These are phyloP conservation scores for Lumnitzera littorea DNA, from an alignment of 345 rosid species.

Conservation along the genomic window DNA sequence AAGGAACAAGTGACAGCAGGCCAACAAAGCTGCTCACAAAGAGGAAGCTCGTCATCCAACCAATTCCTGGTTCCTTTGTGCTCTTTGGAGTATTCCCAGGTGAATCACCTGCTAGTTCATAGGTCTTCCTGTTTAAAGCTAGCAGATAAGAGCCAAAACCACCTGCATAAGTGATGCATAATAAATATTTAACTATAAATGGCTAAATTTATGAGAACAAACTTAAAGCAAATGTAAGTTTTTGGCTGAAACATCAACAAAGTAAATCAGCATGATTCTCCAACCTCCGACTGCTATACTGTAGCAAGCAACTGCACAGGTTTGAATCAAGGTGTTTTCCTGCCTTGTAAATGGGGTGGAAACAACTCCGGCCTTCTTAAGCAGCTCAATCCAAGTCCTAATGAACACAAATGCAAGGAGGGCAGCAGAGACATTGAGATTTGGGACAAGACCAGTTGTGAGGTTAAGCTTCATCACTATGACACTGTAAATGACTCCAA, in stretches of 20 bases:
- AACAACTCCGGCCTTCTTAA: slow-evolving; percentile 52
- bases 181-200: not conserved
- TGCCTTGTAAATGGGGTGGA: slow-evolving; percentile 70
- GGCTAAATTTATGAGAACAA: not conserved
- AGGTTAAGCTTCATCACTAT: slow-evolving; percentile 79
- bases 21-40: slow-evolving; percentile 76
- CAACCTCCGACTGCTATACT: slow-evolving; percentile 83
- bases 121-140: slow-evolving; percentile 64
- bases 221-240: not conserved
- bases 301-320: slow-evolving; percentile 87
- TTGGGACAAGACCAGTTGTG: slow-evolving; percentile 84
- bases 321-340: slow-evolving; percentile 81
- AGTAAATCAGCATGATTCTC: not conserved
- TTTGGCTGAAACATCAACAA: not conserved
- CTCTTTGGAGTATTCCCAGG: slow-evolving; percentile 57
- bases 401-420: slow-evolving; percentile 65
- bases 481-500: slow-evolving; percentile 72
- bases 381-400: slow-evolving; percentile 62
- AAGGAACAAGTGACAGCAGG: slow-evolving; percentile 76
- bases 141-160: slow-evolving; percentile 84
- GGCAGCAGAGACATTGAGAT: slow-evolving; percentile 89
- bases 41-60: slow-evolving; percentile 87
- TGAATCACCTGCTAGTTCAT: slow-evolving; percentile 51
- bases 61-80: slow-evolving; percentile 70
- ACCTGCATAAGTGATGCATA: slow-evolving; percentile 27